Base-by-base conservation (phyloP, 169 alveolate species). In the Babesia bigemina region DNA sequence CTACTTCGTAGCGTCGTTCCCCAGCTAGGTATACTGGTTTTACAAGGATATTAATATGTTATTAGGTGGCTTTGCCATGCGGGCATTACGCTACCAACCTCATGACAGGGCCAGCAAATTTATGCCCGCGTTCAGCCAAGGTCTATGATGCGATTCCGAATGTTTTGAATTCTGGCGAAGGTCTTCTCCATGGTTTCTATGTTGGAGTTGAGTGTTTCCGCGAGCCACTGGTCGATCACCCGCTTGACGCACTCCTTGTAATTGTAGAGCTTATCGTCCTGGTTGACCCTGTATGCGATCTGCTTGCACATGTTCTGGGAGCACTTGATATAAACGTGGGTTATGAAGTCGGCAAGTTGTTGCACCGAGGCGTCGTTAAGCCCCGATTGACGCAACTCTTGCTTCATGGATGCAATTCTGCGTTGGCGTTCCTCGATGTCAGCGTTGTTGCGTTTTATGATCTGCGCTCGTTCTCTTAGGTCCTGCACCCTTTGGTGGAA, bases 211-310 rank as follows among this genome's bases (percentile, higher is more conserved):
- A 59, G 59, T 7, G 84, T 48, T 24, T 56, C 75, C 45, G 61
- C 45, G 47, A 79, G 29, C 87, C 87, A 79, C 45, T 79, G 62
- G 44, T 71, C 87, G 19, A 79, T 66, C 28, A 69, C 62, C 7
- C 55, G 22, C 63, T 58, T 75, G 47, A 75, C 71, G 39, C 84
- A 57, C 12, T 75, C 84, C 62, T 63, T 50, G 70, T 63, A 59
- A 13, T 53, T 45, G 24, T 59, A 49, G 19, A 28, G 39, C 36
- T 63, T 42, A 8, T 45, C 67, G 28, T 39, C 55, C 50, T 63
- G 63, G 24, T 11, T 47, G 29, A 53, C 70, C 42, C 28, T 33
- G 29, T 21, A 65, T 8, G 76, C n/a, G 59, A 75, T 61, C 28
- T 24, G 26, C 49, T 24, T 42, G 61, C 74, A 17, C 49, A 75